Conservation (phyloP, 768 basidiomycete species). For the Boletus subcaerulescens region DNA sequence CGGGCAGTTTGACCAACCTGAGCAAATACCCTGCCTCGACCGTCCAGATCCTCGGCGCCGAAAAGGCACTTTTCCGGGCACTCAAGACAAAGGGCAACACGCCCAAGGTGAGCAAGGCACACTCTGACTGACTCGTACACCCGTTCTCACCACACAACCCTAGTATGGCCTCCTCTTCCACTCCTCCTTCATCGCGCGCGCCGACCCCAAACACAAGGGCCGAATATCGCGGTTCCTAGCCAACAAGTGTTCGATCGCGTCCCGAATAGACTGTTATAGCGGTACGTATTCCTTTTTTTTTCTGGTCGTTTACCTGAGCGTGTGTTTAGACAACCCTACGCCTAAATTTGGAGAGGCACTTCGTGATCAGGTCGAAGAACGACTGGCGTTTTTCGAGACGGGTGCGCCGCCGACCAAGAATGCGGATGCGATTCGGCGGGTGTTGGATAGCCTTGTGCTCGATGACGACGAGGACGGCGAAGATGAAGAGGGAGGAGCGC, state of each 20-base stretch:
- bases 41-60: slow-evolving; percentile 96
- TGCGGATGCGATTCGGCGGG: slow-evolving; percentile 87
- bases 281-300: slow-evolving; percentile 46
- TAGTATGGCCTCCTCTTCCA: slow-evolving; percentile 98
- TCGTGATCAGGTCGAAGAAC: slow-evolving; percentile 91
- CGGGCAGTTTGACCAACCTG: slow-evolving; percentile 93
- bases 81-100: slow-evolving; percentile 99
- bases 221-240: slow-evolving; percentile 98
- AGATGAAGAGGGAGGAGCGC: slow-evolving; percentile 37
- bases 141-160: not conserved
- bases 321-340: slow-evolving; percentile 71
- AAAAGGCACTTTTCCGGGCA: slow-evolving; percentile 96
- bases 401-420: slow-evolving; percentile 89
- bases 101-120: slow-evolving; percentile 61
- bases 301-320: no score
- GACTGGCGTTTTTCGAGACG: slow-evolving; percentile 90
- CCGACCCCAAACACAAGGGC: slow-evolving; percentile 92
- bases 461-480: slow-evolving; percentile 62
- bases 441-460: slow-evolving; percentile 71
- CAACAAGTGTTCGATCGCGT: slow-evolving; percentile 97
- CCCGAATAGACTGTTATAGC: slow-evolving; percentile 92
- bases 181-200: slow-evolving; percentile 94
- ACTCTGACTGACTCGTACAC: not conserved
- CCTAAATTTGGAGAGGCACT: slow-evolving; percentile 95
- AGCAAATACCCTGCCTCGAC: slow-evolving; percentile 99